Base-by-base conservation (phyloP, 2,329 filamentous ascomycete genomes). In the Ustulina deusta region DNA sequence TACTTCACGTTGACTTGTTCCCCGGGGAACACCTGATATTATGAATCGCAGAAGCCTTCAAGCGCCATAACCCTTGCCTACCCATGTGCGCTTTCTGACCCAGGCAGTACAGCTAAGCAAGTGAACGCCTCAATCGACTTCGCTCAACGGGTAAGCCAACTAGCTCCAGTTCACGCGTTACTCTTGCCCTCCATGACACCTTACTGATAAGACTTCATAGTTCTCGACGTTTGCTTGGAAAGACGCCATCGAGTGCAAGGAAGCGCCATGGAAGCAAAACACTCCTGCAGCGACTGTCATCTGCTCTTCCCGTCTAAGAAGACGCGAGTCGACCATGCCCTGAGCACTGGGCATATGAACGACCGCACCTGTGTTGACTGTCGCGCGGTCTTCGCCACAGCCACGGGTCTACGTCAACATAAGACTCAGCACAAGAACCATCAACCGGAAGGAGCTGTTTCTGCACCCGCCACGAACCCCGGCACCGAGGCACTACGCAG, bases 241-340 rank as follows among this genome's bases (percentile, higher is more conserved):
- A 40, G 36, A 17, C 34, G 11, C 6, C 11, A 11, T 11, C 34
- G 34, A 11, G 38, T 40, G 6, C 17, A 40, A 20, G 17, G 6
- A 25, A 34, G 27, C 6, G 17, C 32, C 44, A 51, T 13, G 15
- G 38, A 52, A 29, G 2, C 11, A 17, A 27, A 29, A 29, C 34
- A 42, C 36, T 15, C 5, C 27, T 64, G 44, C 38, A 34, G 36
- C 46, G 48, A 54, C 46, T 65, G 55, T n/a, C 13, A 27, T n/a
- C 1, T 4, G 5, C 17, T 25, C 25, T 52, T 51, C 42, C 1
- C n/a, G 3, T 29, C 32, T 20, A 22, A 25, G 9, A 2, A 2
- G 6, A 7, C 7, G 17, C 22, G 32, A 27, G 27, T 11, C 1
- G 6, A 9, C 2, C 54, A 52, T 25, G 54, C 34, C 15, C 25